A percentile compares a stretch with the other conserved stretches of the same genome.
These are phyloP conservation scores for Nematodospora valgi DNA, from an alignment of 805 yeast species.

Conservation along the genomic window DNA sequence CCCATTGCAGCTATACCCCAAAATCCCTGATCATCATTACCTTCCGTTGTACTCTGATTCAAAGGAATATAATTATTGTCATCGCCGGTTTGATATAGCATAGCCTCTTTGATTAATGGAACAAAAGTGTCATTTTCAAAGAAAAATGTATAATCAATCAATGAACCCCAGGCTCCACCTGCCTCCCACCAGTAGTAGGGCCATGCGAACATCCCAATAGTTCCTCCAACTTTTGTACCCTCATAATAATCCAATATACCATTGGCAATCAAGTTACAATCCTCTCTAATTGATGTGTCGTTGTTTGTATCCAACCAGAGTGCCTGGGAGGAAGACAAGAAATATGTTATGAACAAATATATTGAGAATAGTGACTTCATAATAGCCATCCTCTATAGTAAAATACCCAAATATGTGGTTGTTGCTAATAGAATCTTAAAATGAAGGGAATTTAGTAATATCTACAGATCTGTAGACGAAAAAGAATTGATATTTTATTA, in stretches of 20 bases:
- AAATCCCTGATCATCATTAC: slow-evolving; percentile 96
- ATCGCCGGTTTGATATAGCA: slow-evolving; percentile 64
- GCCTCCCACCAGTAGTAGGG: slow-evolving; percentile 99
- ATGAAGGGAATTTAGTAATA: no score
- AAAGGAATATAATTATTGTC: slow-evolving; percentile 79
- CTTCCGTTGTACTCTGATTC: slow-evolving; percentile 89
- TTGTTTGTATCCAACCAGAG: slow-evolving; percentile 37
- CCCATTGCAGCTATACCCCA: slow-evolving; percentile 94
- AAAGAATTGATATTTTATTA: no score
- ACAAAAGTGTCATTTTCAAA: slow-evolving; percentile 70
- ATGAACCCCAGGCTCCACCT: slow-evolving; percentile 90
- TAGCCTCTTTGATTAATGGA: slow-evolving; percentile 53
- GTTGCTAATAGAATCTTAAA: no score
- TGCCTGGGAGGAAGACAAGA: slow-evolving; percentile 10
- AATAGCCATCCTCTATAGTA: no score
- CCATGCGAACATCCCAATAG: slow-evolving; percentile 79
- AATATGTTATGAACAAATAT: neutral
- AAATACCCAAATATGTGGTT: no score
- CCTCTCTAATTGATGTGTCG: slow-evolving; percentile 46
- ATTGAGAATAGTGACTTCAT: no score
- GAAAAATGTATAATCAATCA: slow-evolving; percentile 73
- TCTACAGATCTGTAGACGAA: no score
- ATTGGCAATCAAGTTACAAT: slow-evolving; percentile 55
- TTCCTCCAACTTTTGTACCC: slow-evolving; percentile 65
- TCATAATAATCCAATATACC: slow-evolving; percentile 84